Evolutionary conservation across 2,329 filamentous ascomycete genomes (phyloP).

Genomic region (Hymenoscyphus salicellus): DNA sequence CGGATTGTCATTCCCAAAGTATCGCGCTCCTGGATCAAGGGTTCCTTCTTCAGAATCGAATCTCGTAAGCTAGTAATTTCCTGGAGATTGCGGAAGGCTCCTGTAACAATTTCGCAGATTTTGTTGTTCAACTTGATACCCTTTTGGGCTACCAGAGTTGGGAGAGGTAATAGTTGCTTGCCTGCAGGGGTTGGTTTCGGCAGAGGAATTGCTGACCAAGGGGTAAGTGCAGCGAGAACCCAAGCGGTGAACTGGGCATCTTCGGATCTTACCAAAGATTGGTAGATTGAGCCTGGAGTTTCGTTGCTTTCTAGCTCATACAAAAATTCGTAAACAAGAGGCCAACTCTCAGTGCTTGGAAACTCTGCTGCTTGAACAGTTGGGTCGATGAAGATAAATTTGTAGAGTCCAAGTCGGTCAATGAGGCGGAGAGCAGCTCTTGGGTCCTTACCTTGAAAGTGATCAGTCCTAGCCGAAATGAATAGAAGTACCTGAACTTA

Average conservation of each 20-base stretch:
- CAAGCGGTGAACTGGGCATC: conserved; percentile 72
- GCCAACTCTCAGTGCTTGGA: conserved; percentile 61
- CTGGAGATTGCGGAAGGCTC: conserved; percentile 58
- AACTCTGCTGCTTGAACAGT: conserved; percentile 47
- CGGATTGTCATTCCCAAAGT: conserved; percentile 72
- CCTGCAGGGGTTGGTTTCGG: conserved; percentile 40
- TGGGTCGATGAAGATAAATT: conserved; percentile 71
- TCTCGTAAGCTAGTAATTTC: conserved; percentile 64
- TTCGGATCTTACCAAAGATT: conserved; percentile 57
- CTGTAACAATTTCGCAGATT: conserved; percentile 63
- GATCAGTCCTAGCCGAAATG: background rate
- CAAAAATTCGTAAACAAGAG: conserved; percentile 61
- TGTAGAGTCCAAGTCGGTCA: conserved; percentile 64
- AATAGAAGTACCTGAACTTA: conserved; percentile 29
- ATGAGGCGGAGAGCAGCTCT: conserved; percentile 61
- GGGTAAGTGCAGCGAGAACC: conserved; percentile 70
- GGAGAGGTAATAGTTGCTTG: conserved; percentile 56
- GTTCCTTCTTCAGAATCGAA: conserved; percentile 46
- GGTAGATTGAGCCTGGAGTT: conserved; percentile 48
- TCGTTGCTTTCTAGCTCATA: conserved; percentile 46
- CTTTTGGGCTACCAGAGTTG: conserved; percentile 66
- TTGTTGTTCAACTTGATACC: conserved; percentile 80
- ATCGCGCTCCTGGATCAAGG: conserved; percentile 54
- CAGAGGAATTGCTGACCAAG: conserved; percentile 60
- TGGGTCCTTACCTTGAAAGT: conserved; percentile 53